A percentile compares a stretch with the other conserved stretches of the same genome.
Evolutionary conservation across 176 grass and related monocot genomes (phyloP).

Genomic region (Microstegium vimineum): DNA sequence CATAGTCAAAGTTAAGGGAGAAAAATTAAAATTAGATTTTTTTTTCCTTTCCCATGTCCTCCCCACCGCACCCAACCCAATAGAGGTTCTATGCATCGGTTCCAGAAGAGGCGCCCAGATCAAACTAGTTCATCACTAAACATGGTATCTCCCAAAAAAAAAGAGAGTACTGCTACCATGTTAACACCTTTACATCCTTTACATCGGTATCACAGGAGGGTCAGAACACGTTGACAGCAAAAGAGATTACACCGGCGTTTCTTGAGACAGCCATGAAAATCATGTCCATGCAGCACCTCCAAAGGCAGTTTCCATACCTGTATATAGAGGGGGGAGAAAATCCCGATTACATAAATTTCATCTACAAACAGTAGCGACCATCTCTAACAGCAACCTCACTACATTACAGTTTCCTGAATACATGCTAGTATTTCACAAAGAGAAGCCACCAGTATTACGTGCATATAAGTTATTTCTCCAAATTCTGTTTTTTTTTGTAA

Average conservation of each 20-base stretch:
- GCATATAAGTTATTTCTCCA: neutral
- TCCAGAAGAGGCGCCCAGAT: no score
- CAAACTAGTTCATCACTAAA: no score
- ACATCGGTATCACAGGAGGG: neutral
- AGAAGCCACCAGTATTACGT: neutral
- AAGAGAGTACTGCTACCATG: neutral
- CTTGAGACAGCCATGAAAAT: neutral
- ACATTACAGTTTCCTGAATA: no score
- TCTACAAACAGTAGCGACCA: no score
- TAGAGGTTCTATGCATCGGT: no score
- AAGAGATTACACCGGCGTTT: neutral
- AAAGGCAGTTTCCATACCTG: neutral
- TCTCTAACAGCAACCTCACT: neutral
- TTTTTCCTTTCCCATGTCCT: no score
- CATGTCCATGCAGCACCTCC: neutral
- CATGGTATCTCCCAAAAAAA: neutral
- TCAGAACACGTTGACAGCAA: neutral
- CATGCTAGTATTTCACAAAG: neutral
- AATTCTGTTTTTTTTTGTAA: no score
- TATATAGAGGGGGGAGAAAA: neutral
- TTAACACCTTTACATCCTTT: conserved; percentile 9
- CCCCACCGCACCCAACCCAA: no score
- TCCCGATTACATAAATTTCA: no score
- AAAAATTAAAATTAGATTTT: no score
- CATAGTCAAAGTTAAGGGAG: no score